These are phyloP conservation scores for Microdochium nivale DNA, from an alignment of 2,329 filamentous ascomycete species.

Conservation along the genomic window DNA sequence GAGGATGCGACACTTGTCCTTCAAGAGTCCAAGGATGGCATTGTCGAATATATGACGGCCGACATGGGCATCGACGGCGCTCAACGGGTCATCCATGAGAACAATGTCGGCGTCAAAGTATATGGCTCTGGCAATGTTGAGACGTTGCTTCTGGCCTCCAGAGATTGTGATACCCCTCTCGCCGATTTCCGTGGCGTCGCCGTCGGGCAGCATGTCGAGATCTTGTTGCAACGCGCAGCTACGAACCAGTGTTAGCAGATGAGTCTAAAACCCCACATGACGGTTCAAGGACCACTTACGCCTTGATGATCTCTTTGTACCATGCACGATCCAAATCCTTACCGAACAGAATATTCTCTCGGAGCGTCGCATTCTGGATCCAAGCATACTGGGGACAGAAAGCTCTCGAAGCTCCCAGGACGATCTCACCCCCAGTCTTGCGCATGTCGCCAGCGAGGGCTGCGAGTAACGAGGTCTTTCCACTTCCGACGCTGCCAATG, in stretches of 20 bases:
- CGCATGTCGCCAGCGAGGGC: slow-evolving; percentile 93
- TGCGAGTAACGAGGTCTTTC: slow-evolving; percentile 82
- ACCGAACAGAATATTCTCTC: slow-evolving; percentile 86
- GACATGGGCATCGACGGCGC: slow-evolving; percentile 62
- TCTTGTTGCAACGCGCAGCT: slow-evolving; percentile 77
- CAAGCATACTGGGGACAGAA: slow-evolving; percentile 97
- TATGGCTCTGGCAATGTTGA: slow-evolving; percentile 83
- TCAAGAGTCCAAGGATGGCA: slow-evolving; percentile 81
- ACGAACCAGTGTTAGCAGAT: slow-evolving; percentile 8
- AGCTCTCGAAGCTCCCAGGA: slow-evolving; percentile 69
- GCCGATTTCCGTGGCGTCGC: slow-evolving; percentile 86
- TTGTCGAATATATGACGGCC: slow-evolving; percentile 81
- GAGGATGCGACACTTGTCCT: slow-evolving; percentile 81
- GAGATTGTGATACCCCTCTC: slow-evolving; percentile 94
- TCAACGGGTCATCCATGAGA: slow-evolving; percentile 61
- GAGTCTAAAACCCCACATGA: not conserved
- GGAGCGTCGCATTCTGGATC: slow-evolving; percentile 88
- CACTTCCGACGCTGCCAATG: slow-evolving; percentile 84
- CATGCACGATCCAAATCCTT: slow-evolving; percentile 66
- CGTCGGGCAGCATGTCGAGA: slow-evolving; percentile 84
- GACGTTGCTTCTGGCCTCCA: slow-evolving; percentile 87
- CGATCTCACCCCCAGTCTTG: slow-evolving; percentile 64
- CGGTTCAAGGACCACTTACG: slow-evolving; percentile 34
- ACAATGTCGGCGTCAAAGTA: slow-evolving; percentile 62
- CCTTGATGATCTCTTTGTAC: slow-evolving; percentile 78